A percentile compares a stretch with the other conserved stretches of the same genome.
These are phyloP conservation scores for Dentipellis sp. DNA, from an alignment of 768 basidiomycete genomes.

Conservation along the genomic window DNA sequence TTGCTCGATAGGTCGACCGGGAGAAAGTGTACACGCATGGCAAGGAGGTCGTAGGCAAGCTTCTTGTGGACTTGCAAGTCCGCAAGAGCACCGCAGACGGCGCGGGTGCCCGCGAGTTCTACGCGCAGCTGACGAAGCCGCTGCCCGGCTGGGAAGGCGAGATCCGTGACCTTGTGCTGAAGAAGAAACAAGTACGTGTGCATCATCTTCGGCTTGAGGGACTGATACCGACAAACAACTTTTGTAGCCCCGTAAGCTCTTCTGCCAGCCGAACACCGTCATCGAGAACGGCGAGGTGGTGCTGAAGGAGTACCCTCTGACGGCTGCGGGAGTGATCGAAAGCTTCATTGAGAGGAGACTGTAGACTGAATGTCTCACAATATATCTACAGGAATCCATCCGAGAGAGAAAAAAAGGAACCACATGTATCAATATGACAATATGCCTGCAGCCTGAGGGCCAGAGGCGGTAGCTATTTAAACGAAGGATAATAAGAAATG, in stretches of 20 bases:
- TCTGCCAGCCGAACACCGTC: conserved; percentile 77
- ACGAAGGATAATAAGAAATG: conserved; percentile 6
- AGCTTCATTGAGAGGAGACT: conserved; percentile 63
- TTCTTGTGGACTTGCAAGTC: conserved; percentile 75
- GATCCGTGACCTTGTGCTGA: conserved; percentile 67
- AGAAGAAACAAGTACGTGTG: conserved; percentile 61
- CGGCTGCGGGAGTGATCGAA: conserved; percentile 64
- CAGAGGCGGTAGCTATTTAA: not conserved
- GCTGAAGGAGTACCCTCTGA: conserved; percentile 73
- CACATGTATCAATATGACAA: no score
- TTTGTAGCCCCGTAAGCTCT: conserved; percentile 68
- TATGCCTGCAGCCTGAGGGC: no score
- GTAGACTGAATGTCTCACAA: not conserved
- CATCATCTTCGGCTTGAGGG: not conserved
- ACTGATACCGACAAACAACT: not conserved
- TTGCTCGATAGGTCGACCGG: conserved; percentile 53
- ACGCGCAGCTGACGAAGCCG: conserved; percentile 72
- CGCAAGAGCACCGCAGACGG: conserved; percentile 83
- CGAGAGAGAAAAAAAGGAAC: no score
- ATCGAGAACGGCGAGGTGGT: conserved; percentile 58
- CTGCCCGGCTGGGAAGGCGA: conserved; percentile 63
- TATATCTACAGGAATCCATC: no score
- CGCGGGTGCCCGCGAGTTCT: conserved; percentile 68
- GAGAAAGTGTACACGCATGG: conserved; percentile 56
- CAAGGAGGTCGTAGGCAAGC: conserved; percentile 56